Evolutionary conservation across 192 early-diverging fungal species (phyloP).

Genomic region (Coemansia reversa): DNA sequence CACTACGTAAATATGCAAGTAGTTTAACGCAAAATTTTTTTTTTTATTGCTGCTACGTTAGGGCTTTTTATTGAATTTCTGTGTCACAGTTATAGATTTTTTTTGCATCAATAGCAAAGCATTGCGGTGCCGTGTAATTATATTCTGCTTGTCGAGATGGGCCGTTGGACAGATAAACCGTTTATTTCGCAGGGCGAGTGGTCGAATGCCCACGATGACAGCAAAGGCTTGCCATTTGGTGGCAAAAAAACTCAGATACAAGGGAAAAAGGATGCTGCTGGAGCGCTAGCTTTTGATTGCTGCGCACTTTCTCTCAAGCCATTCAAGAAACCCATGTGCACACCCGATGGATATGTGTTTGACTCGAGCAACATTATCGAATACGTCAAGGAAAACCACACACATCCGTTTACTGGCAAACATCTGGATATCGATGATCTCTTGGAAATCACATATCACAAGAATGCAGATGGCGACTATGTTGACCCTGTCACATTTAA

Average conservation of each 20-base stretch:
- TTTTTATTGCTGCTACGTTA: not conserved
- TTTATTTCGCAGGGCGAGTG: conserved; percentile 86
- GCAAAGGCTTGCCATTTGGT: conserved; percentile 62
- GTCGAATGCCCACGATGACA: conserved; percentile 59
- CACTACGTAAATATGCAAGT: not conserved
- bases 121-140: not conserved
- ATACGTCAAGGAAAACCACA: conserved; percentile 76
- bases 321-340: conserved; percentile 82
- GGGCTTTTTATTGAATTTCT: not conserved
- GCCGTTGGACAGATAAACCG: conserved; percentile 70
- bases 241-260: conserved; percentile 61
- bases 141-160: conserved; percentile 14
- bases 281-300: conserved; percentile 71
- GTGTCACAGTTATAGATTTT: no score
- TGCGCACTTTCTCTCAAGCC: conserved; percentile 91
- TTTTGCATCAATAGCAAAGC: no score
- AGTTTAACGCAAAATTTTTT: not conserved
- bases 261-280: conserved; percentile 57
- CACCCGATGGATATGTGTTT: conserved; percentile 83
- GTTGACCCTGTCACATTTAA: conserved; percentile 91
- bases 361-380: conserved; percentile 83
- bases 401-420: conserved; percentile 82
- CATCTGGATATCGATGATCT: conserved; percentile 72
- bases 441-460: conserved; percentile 76
- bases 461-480: conserved; percentile 77